Base-by-base conservation (phyloP, 257 asterid species). In the Parsonsia alboflavescens region DNA sequence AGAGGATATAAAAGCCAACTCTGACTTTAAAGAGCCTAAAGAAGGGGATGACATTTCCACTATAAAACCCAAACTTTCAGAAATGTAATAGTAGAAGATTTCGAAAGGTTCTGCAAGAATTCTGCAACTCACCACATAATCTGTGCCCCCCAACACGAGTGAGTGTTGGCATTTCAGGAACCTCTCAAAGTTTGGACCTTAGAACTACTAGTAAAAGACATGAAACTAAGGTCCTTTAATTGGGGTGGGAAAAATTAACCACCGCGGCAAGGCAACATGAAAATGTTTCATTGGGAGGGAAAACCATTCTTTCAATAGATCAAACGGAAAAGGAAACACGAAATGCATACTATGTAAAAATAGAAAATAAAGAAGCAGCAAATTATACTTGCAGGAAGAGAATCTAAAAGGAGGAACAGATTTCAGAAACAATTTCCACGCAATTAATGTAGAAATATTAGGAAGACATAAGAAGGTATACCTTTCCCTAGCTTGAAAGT, bases 401-500 rank as follows among this genome's bases (percentile, higher is more conserved):
- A 44, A 42, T 12, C 3, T 1, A 24, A 13, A 58, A 11, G 1
- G 10, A 52, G 58, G 17, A 52, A 16, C 7, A 52, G 58, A 52
- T 52, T 17, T 17, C 6, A 68, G 0, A 21, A 26, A 59, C 16
- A 59, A 24, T 57, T 28, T 15, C 24, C 70, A 68, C 28, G 70
- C 64, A 69, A 68, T 7, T 13, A 7, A 7, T 10, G 16, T 4
- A 73, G 65, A 19, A 16, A 54, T 1, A 48, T n/a, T 61, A 19
- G 10, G 7, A 3, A 12, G 49, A 10, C 2, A 41, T 22, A 26
- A 7, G 17, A 28, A 0, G 12, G 39, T 84, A 33, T 33, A 88
- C 96, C 89, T 83, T 73, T 77, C 87, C 68, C 79, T 73, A 46
- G 48, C 85, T 78, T 84, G 78, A 68, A 49, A 75, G 21, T 81